Evolutionary conservation across 805 yeast species (phyloP).

Genomic region (Starmerella bacillaris): DNA sequence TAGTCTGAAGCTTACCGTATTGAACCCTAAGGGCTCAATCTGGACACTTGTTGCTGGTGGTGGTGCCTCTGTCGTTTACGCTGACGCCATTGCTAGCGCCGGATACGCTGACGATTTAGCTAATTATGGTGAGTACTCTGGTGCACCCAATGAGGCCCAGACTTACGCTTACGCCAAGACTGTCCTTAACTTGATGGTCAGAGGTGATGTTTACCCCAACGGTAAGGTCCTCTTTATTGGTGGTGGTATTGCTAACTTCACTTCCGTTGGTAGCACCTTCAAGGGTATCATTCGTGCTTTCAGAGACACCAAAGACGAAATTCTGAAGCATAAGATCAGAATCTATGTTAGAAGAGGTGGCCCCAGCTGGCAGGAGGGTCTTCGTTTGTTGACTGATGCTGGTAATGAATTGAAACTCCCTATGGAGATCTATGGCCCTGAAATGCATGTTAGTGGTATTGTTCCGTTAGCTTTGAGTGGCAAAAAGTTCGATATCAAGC

Average conservation of each 20-base stretch:
- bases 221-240: conserved; percentile 31
- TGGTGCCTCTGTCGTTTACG: conserved; percentile 32
- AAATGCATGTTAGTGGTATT: conserved; percentile 32
- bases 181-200: conserved; percentile 30
- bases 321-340: conserved; percentile 26
- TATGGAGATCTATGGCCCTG: conserved; percentile 35
- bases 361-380: conserved; percentile 34
- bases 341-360: conserved; percentile 32
- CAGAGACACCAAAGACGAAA: conserved; percentile 25
- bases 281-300: conserved; percentile 34
- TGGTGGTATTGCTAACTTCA: conserved; percentile 33
- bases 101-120: conserved; percentile 30
- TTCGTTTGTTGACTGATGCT: conserved; percentile 28
- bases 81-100: conserved; percentile 32
- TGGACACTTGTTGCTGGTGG: conserved; percentile 35
- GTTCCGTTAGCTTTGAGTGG: conserved; percentile 28
- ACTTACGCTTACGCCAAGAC: conserved; percentile 33
- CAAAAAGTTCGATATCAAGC: conserved; percentile 26
- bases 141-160: conserved; percentile 32
- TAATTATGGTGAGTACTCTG: conserved; percentile 33
- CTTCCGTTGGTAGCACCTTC: conserved; percentile 32
- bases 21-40: conserved; percentile 29
- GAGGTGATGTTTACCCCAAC: conserved; percentile 24
- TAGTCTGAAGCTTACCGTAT: conserved; percentile 28
- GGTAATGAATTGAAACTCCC: conserved; percentile 30